These are phyloP conservation scores for Ascochyta lentis DNA, from an alignment of 2,329 filamentous ascomycete species.

Conservation along the genomic window DNA sequence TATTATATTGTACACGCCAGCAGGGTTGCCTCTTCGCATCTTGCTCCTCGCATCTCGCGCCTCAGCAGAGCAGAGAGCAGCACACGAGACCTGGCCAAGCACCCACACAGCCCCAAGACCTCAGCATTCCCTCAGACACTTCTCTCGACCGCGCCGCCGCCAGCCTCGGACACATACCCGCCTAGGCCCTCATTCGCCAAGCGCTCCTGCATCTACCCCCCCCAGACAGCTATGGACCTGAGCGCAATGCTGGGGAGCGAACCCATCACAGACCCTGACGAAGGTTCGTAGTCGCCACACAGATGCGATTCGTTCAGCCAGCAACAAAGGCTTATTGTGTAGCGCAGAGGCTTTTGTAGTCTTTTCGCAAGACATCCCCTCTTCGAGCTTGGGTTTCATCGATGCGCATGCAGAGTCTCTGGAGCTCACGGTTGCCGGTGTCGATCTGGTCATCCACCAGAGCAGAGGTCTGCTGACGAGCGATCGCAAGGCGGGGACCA, in stretches of 20 bases:
- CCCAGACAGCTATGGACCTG: slow-evolving; percentile 25
- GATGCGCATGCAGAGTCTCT: slow-evolving; percentile 71
- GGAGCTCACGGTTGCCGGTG: slow-evolving; percentile 70
- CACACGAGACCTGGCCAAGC: slow-evolving; percentile 7
- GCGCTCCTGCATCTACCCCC: slow-evolving; percentile 1
- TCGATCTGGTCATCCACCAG: slow-evolving; percentile 79
- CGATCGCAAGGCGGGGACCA: slow-evolving; percentile 74
- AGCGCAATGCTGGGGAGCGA: slow-evolving; percentile 50
- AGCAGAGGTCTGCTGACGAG: slow-evolving; percentile 84
- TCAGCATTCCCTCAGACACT: slow-evolving; percentile 1
- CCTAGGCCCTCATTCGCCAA: slow-evolving; percentile 13
- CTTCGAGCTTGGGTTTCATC: slow-evolving; percentile 76
- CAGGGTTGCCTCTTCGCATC: background rate
- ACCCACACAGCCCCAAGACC: slow-evolving; percentile 6
- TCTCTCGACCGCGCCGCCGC: slow-evolving; percentile 8
- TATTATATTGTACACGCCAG: background rate
- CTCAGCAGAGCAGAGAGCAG: background rate
- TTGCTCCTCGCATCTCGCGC: background rate
- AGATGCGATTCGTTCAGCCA: background rate
- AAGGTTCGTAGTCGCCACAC: slow-evolving; percentile 55
- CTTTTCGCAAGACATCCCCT: slow-evolving; percentile 77
- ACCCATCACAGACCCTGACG: slow-evolving; percentile 64
- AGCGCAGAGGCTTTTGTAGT: slow-evolving; percentile 81
- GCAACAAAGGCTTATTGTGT: slow-evolving; percentile 22
- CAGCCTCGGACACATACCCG: background rate